Evolutionary conservation across 139 green algal genomes (phyloP).

Genomic region (Zygnema cylindricum): DNA sequence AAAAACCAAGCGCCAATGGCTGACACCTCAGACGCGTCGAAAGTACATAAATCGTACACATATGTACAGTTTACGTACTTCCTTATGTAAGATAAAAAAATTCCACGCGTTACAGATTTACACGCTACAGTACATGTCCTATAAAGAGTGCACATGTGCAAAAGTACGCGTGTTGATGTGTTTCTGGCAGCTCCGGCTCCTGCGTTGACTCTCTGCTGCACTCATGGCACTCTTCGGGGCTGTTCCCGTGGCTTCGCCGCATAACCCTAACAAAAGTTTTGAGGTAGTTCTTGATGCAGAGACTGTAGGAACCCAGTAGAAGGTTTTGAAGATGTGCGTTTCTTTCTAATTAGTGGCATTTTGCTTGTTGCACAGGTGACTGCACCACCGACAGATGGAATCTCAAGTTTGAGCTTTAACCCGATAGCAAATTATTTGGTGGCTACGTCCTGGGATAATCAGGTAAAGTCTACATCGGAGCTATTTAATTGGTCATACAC

Average conservation of each 20-base stretch:
- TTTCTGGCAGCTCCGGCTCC: background rate
- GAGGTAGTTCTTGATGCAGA: slow-evolving; percentile 17
- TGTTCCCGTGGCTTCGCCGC: background rate
- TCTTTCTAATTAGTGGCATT: background rate
- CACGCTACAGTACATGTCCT: no score
- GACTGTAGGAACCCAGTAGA: background rate
- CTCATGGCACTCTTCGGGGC: background rate
- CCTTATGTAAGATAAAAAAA: no score
- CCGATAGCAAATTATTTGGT: slow-evolving; percentile 85
- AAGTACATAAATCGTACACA: no score
- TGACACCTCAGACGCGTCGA: no score
- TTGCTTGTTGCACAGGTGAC: slow-evolving; percentile 67
- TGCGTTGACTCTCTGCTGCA: background rate
- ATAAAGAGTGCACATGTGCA: no score
- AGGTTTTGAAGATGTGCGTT: background rate
- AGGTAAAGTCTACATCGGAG: no score
- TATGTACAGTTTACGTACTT: no score
- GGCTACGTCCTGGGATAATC: slow-evolving; percentile 89
- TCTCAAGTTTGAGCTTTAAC: slow-evolving; percentile 87
- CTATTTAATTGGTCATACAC: no score
- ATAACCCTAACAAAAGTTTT: background rate
- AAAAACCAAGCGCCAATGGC: no score
- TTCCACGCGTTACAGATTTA: no score
- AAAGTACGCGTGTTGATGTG: no score
- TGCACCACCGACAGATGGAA: slow-evolving; percentile 75